Base-by-base conservation (phyloP, 371 early-diverging fungal genomes). In the Mortierella sp. region DNA sequence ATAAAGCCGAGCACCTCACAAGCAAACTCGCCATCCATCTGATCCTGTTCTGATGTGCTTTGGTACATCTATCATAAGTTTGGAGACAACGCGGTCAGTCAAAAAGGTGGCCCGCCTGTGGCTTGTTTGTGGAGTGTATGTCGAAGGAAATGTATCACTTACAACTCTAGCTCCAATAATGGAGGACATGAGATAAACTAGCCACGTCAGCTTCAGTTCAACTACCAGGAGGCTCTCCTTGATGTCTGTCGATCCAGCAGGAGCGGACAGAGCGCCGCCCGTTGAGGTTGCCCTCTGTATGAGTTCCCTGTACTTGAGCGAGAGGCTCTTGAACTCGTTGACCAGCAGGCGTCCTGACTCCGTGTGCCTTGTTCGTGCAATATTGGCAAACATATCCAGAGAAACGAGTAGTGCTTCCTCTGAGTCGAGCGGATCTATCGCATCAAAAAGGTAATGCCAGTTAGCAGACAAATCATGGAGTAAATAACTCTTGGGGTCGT, bases 111-210 rank as follows among this genome's bases (percentile, higher is more conserved):
- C 5, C 38, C 28, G 16, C 9, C 14, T 24, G 16, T 31, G 13
- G 16, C 6, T 34, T 7, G 2, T 26, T 28, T 34, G 31, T 38
- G 10, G 13, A 13, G 31, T 54, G 34, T 24, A 73, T 21, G 24
- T 38, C 14, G 5, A 19, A 28, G 31, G 63, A 31, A 52, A 14
- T 9, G 5, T 5, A 1, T 1, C 45, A 80, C 86, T 83, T 92
- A 94, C 95, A n/a, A 91, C 88, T 80, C 94, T 87, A 70, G 88
- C 95, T 19, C 92, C 95, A 60, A 93, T 89, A 79, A 91, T 94
- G 5, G 94, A 90, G 63, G 95, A 95, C 84, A 94, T 94, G 28
- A 94, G 92, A 72, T 97, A 96, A 26, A 96, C 94, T 42, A 96
- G 89, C 97, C 97, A 97, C 0, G 97, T 94, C 85, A 96, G 91